phyloP scores from a whole-genome alignment of 2,329 filamentous ascomycete species.

The Trichophyton simii region DNA sequence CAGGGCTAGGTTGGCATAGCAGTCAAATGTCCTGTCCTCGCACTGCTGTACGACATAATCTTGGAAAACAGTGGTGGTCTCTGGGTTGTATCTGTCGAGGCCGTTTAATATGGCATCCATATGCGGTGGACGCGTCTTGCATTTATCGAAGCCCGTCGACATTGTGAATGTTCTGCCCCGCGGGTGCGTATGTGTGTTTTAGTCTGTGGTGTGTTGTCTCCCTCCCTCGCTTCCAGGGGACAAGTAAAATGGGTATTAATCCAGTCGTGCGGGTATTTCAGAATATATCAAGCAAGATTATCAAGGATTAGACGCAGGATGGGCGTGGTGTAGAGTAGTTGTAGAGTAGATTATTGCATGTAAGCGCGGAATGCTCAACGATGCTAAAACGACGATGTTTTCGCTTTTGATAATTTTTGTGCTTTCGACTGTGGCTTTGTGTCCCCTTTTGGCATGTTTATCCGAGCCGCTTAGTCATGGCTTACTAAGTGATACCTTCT shows the following conservation, averaged over 20 bases:
- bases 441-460: background rate
- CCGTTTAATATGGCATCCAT: slow-evolving; percentile 92
- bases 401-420: background rate
- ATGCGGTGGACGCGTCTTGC: slow-evolving; percentile 80
- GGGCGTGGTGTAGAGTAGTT: too few relatives aligned
- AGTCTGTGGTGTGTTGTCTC: background rate
- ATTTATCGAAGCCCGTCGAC: slow-evolving; percentile 58
- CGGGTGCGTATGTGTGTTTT: background rate
- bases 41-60: slow-evolving; percentile 91
- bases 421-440: background rate
- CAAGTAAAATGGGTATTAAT: background rate
- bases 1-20: slow-evolving; percentile 90
- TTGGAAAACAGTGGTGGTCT: slow-evolving; percentile 87
- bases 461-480: background rate
- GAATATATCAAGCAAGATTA: too few relatives aligned
- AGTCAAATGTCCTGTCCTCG: slow-evolving; percentile 86
- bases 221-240: background rate
- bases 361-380: too few relatives aligned
- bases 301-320: too few relatives aligned
- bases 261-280: too few relatives aligned
- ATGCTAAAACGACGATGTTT: background rate
- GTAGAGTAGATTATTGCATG: too few relatives aligned
- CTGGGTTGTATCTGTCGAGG: slow-evolving; percentile 95
- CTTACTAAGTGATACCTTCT: background rate
- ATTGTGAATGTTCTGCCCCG: background rate